Conservation (phyloP, 495 filamentous ascomycete genomes). For the Xylaria grammica region DNA sequence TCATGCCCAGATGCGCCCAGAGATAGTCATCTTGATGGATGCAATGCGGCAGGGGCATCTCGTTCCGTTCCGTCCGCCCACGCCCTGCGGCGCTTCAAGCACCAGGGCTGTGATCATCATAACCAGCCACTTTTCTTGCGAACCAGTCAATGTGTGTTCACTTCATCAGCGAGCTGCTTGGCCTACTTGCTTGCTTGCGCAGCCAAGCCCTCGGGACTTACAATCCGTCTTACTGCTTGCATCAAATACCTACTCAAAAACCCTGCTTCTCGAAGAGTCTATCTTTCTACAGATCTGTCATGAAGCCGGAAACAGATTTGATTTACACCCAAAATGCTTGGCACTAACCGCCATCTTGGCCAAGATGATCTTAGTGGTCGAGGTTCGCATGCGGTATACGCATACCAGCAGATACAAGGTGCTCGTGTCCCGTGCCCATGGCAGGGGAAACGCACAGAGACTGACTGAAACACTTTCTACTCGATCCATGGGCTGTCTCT, state of each 20-base stretch:
- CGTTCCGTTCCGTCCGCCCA: conserved; percentile 24
- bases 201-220: conserved; percentile 26
- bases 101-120: conserved; percentile 13
- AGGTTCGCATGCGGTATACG: conserved; percentile 7
- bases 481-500: background rate
- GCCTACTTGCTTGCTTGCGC: conserved; percentile 20
- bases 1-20: conserved; percentile 15
- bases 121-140: conserved; percentile 5
- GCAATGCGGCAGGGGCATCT: conserved; percentile 22
- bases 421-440: conserved; percentile 3
- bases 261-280: conserved; percentile 11
- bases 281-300: background rate
- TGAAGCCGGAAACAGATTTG: conserved; percentile 12
- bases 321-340: conserved; percentile 1
- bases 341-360: background rate
- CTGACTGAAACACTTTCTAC: background rate
- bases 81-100: conserved; percentile 9
- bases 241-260: conserved; percentile 9
- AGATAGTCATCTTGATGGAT: conserved; percentile 13
- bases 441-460: background rate
- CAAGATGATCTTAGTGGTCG: conserved; percentile 1
- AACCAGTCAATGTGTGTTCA: conserved; percentile 9
- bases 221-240: conserved; percentile 25
- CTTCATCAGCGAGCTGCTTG: conserved; percentile 12
- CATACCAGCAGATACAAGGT: conserved; percentile 6